Evolutionary conservation across 768 basidiomycete genomes (phyloP), one percentile per base, ranked within the genome.

Genomic region (Panaeolus cyanescens): DNA sequence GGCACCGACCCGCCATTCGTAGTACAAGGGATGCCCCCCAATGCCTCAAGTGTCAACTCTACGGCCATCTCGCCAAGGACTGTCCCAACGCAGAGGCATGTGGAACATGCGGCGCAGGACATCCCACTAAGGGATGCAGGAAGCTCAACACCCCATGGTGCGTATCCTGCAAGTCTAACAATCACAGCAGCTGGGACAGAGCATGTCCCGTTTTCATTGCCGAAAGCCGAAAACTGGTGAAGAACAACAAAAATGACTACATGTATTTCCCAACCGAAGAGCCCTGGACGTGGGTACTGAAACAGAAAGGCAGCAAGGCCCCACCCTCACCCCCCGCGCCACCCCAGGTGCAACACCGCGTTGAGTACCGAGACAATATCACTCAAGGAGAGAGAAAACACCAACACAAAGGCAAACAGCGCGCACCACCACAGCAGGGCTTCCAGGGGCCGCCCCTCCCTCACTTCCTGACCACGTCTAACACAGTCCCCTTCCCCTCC

Each of bases 201-300:
- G 15, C 12, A 10, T 59, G 58, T 22, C 58, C 58, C 1, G 13
- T 3, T 2, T 59, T 50, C 19, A 20, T 19, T 0, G 12, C 5
- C 25, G 32, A 34, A 10, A 7, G 15, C 12, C 31, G 33, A 0
- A 42, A 59, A 20, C 22, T 32, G 3, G 19, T 33, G 5, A 31
- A 34, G 7, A 42, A 32, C 5, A 25, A 32, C 42, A 42, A 59
- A 5, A 50, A 59, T 22, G 34, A 17, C 19, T 31, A 50, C 0
- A 19, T 15, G 13, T 59, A 32, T 42, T 50, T 59, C 40, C 58
- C 58, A 20, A 59, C 40, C 5, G 20, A 31, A 17, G 42, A 59
- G 22, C 30, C 39, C 2, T 59, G 58, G 58, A 59, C 58, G 1
- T 59, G 58, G 58, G 33, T 10, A 30, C 7, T 17, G 1, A 42